Evolutionary conservation across 1,139 yeast species (phyloP), one percentile per base, ranked within the genome.

Genomic region (Sugiyamaella xylanicola): DNA sequence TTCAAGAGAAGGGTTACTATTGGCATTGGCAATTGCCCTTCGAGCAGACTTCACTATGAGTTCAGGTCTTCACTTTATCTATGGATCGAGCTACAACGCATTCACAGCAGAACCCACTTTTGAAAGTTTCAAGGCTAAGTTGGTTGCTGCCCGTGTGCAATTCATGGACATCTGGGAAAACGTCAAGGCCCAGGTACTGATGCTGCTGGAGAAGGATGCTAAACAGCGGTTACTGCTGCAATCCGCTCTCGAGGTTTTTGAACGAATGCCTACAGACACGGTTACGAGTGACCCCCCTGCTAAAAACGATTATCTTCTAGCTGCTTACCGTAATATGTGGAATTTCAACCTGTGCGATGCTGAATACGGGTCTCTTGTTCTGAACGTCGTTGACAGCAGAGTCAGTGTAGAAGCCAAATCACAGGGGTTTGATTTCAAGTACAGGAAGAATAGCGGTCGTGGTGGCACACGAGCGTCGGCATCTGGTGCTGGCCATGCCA

Each of bases 301-400:
- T 53, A 82, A 83, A 65, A 49, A 48, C 22, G 88, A 84, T 62
- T 73, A 80, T 52, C 81, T 84, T 63, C 81, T 81, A 65, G 75
- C 81, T 16, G 84, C 89, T 1, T 86, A 84, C 68, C 84, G 85
- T 63, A 84, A 85, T 65, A 77, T 85, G 60, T 87, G 95, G 95
- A 90, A 87, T 68, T 85, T 85, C 66, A 86, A 86, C 65, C 71
- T 87, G 51, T 83, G 91, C 65, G 93, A 86, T 66, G 73, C 75
- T n/a, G 70, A 74, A 19, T 72, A 74, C 49, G 85, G 85, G 1
- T 63, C 73, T 15, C 65, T 79, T 37, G 64, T 77, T 16, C 63
- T 82, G 43, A 69, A 70, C 37, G 66, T 77, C 19, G 67, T 66
- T n/a, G 73, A 77, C 48, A 80, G 82, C 2, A 66, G 69, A 37